Conservation (phyloP, 441 rosid species). For the Croton laevigatus region DNA sequence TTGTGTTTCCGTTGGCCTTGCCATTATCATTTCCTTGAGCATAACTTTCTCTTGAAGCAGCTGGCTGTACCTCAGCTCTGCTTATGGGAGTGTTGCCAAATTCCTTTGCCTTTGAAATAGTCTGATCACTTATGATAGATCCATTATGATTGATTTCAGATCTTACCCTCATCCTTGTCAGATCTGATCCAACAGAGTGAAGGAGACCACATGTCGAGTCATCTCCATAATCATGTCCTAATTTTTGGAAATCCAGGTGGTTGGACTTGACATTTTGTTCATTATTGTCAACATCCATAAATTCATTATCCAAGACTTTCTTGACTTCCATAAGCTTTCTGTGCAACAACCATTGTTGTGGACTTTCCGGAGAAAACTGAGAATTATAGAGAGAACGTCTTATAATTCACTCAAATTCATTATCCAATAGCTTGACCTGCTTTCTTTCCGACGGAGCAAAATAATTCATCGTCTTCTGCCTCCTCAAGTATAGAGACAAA, state of each 20-base stretch:
- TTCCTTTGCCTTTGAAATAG: not conserved
- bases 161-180: conserved; percentile 73
- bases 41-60: conserved; percentile 80
- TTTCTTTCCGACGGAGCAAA: too few species aligned
- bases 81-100: too few species aligned
- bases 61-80: conserved; percentile 46
- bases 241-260: conserved; percentile 25
- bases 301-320: conserved; percentile 45
- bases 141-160: conserved; percentile 42
- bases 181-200: conserved; percentile 90
- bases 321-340: conserved; percentile 75
- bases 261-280: conserved; percentile 32
- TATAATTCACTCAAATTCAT: too few species aligned
- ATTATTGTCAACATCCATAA: conserved; percentile 53
- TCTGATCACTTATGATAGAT: not conserved
- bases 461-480: too few species aligned
- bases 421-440: too few species aligned
- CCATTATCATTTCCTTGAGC: conserved; percentile 40
- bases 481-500: too few species aligned
- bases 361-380: too few species aligned
- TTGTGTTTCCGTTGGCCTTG: conserved; percentile 36
- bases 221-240: conserved; percentile 42
- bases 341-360: too few species aligned
- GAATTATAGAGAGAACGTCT: too few species aligned
- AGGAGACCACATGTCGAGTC: conserved; percentile 78